These are phyloP conservation scores for Candolleomyces aberdarensis DNA, from an alignment of 768 basidiomycete genomes.

Conservation along the genomic window DNA sequence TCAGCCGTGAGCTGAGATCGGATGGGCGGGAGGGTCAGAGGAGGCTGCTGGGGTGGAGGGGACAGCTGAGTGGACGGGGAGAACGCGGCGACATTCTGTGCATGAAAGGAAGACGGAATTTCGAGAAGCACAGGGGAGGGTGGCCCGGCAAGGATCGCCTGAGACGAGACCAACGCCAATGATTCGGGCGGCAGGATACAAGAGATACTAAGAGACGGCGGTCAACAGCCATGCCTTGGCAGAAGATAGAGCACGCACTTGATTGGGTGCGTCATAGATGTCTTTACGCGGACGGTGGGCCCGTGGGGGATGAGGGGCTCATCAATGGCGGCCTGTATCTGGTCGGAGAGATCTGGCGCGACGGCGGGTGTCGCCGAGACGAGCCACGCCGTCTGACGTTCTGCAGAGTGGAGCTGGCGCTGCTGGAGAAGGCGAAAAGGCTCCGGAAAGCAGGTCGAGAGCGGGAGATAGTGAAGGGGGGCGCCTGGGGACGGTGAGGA, in stretches of 20 bases:
- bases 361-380: conserved; percentile 7
- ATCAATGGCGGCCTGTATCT: conserved; percentile 54
- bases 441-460: conserved; percentile 61
- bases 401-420: conserved; percentile 42
- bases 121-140: conserved; percentile 43
- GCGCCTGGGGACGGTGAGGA: conserved; percentile 36
- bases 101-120: conserved; percentile 36
- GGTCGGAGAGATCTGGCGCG: conserved; percentile 14
- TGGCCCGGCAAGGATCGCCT: conserved; percentile 31
- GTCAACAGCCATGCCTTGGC: conserved; percentile 14
- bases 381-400: conserved; percentile 19
- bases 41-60: neutral
- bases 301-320: conserved; percentile 29
- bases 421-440: conserved; percentile 50
- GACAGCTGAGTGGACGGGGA: neutral
- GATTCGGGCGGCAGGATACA: conserved; percentile 59
- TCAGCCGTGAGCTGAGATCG: conserved; percentile 34
- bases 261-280: conserved; percentile 79
- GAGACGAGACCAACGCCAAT: conserved; percentile 49
- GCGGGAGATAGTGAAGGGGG: conserved; percentile 55
- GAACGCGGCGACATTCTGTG: neutral
- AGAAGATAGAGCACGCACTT: conserved; percentile 48
- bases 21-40: conserved; percentile 14
- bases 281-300: conserved; percentile 44
- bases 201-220: conserved; percentile 47